Conservation (phyloP, 1,139 yeast species). For the Yamadazyma songkhlaensis region DNA sequence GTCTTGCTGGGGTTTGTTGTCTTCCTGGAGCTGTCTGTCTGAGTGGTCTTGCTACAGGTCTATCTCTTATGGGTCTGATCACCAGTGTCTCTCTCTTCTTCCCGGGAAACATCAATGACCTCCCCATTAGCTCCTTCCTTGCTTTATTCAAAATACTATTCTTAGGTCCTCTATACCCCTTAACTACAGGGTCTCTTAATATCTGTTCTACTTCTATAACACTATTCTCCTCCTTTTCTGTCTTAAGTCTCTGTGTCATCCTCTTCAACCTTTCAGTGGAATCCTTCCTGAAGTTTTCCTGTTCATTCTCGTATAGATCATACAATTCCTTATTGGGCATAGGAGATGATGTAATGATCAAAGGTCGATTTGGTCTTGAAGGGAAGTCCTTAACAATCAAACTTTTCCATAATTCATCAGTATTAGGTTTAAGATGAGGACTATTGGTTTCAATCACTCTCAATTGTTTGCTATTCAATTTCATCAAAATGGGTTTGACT, state of each 20-base stretch:
- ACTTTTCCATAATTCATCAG: constrained; percentile 50
- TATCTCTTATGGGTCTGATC: constrained; percentile 17
- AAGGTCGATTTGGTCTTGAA: constrained; percentile 26
- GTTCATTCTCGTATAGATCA: constrained; percentile 40
- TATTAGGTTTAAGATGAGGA: constrained; percentile 43
- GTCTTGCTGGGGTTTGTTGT: neutral
- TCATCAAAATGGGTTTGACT: constrained; percentile 38
- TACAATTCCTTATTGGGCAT: constrained; percentile 46
- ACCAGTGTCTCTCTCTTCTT: constrained; percentile 17
- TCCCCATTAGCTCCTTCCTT: constrained; percentile 27
- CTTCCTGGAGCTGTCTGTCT: too few relatives aligned
- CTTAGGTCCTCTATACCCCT: constrained; percentile 19
- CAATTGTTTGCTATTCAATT: constrained; percentile 48
- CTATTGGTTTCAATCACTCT: constrained; percentile 41
- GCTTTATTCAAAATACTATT: constrained; percentile 37
- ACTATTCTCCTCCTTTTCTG: constrained; percentile 46
- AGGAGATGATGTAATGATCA: constrained; percentile 4
- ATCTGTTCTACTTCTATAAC: constrained; percentile 40
- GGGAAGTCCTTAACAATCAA: constrained; percentile 51
- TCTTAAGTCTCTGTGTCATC: constrained; percentile 38
- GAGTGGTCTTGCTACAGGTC: too few relatives aligned
- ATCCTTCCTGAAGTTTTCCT: constrained; percentile 44
- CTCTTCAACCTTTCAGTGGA: constrained; percentile 49
- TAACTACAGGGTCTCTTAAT: constrained; percentile 38
- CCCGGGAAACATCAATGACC: constrained; percentile 33